Conservation (phyloP, 176 grass and related monocot genomes). For the Chloris gayana region DNA sequence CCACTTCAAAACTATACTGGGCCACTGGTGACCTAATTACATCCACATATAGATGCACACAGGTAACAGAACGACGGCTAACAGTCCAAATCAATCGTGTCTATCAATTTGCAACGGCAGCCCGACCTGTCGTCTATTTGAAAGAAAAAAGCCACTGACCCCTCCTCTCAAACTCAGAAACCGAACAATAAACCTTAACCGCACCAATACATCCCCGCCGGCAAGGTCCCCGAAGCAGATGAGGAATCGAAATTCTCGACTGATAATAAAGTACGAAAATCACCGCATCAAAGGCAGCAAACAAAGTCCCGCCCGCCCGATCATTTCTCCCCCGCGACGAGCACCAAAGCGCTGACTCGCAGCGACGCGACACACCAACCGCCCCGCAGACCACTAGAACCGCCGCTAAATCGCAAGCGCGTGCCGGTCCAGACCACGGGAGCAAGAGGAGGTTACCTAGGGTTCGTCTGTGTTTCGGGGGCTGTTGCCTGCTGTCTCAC, state of each 20-base stretch:
- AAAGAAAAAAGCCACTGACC: background rate
- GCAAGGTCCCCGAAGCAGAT: background rate
- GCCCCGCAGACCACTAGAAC: too few relatives aligned
- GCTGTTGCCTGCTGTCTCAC: background rate
- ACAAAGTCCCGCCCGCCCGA: background rate
- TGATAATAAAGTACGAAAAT: background rate
- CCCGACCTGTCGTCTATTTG: background rate
- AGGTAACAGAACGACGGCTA: background rate
- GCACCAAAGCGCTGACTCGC: background rate
- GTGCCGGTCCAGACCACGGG: background rate
- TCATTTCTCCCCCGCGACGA: background rate
- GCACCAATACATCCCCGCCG: background rate
- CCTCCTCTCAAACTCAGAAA: background rate
- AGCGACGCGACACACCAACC: background rate
- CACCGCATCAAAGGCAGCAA: background rate
- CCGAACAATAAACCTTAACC: background rate
- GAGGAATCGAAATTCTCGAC: background rate
- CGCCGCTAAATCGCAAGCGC: background rate
- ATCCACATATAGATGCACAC: background rate
- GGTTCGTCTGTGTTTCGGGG: background rate
- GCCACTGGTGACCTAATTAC: background rate
- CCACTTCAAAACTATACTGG: background rate
- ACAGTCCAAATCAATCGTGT: background rate
- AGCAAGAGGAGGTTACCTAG: conserved; percentile 21
- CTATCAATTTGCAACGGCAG: background rate